Evolutionary conservation across 176 grass and related monocot species (phyloP).

Genomic region (Dendrocalamus sinicus): DNA sequence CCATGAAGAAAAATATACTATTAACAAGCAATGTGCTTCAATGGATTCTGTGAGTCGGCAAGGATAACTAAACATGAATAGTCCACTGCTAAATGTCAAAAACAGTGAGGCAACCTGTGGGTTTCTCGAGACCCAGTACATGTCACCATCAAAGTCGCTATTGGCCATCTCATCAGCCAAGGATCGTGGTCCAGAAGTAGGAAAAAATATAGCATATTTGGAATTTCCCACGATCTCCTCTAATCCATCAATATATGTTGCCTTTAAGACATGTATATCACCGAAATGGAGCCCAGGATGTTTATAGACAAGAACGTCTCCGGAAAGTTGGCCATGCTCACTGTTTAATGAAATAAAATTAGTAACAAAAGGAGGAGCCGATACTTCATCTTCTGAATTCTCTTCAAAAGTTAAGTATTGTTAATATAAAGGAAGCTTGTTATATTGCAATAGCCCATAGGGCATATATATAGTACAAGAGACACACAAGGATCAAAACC

Average conservation of each 20-base stretch:
- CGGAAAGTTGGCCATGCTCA: slow-evolving; percentile 66
- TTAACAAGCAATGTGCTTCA: no score
- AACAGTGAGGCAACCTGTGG: slow-evolving; percentile 41
- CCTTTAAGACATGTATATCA: slow-evolving; percentile 64
- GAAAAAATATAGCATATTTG: slow-evolving; percentile 77
- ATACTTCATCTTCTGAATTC: neutral
- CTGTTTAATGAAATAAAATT: slow-evolving; percentile 49
- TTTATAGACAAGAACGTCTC: slow-evolving; percentile 74
- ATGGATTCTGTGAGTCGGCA: no score
- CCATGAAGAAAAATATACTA: no score
- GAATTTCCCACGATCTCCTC: slow-evolving; percentile 58
- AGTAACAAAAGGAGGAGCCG: slow-evolving; percentile 7
- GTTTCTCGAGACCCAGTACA: slow-evolving; percentile 78
- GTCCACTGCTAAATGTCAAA: neutral
- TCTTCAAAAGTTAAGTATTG: neutral
- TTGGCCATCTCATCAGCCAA: slow-evolving; percentile 84
- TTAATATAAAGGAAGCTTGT: no score
- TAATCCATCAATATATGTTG: slow-evolving; percentile 52
- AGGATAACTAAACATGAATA: no score
- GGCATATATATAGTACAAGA: no score
- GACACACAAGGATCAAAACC: no score
- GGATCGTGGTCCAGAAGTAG: slow-evolving; percentile 58
- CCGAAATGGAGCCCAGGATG: slow-evolving; percentile 78
- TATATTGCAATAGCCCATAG: no score
- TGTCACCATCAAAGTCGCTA: slow-evolving; percentile 76